Base-by-base conservation (phyloP, 2,329 filamentous ascomycete species). In the Parastagonospora nodorum region DNA sequence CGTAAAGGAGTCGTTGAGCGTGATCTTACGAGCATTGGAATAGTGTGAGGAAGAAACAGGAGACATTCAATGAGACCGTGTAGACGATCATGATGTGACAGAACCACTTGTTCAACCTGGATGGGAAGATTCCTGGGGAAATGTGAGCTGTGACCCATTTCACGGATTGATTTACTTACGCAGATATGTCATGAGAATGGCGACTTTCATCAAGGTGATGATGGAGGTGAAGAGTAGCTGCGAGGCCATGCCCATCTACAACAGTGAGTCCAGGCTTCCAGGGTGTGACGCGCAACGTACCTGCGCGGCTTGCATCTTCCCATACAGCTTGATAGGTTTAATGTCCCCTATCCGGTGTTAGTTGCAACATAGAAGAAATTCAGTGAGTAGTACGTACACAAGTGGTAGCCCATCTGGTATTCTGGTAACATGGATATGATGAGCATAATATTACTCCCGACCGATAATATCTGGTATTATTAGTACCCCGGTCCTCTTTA, bases 21-120 rank as follows among this genome's bases (percentile, higher is more conserved):
- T 32, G 10, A 10, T 42, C 61, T 57, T 62, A 70, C 68, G 46
- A 51, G 63, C 68, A 70, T 36, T 69, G 65, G 28, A 70, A 68
- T 1, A 66, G 42, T 9, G 59, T 60, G 9, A 67, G 28, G 48
- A 68, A 68, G 43, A 69, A 64, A 8, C 55, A 58, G 1, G 53
- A 51, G 2, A 57, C 30, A 12, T 57, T 60, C 47, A 68, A 53
- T 8, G 53, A 37, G 1, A 63, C 45, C 1, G 59, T 66, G 24
- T 63, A 70, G 10, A 49, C 45, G 8, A 71, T 50, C 53, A 64
- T 63, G 27, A 55, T 32, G 15, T 55, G 50, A 43, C 68, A 71
- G 38, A 71, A 71, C 55, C 57, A 63, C 33, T 60, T 68, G 39
- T 68, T 68, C 2, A 57, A 28, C 12, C 47, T 63, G 0, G 63